Evolutionary conservation across 441 rosid genomes (phyloP), one percentile per base, ranked within the genome.

Genomic region (Gossypium schwendimanii): DNA sequence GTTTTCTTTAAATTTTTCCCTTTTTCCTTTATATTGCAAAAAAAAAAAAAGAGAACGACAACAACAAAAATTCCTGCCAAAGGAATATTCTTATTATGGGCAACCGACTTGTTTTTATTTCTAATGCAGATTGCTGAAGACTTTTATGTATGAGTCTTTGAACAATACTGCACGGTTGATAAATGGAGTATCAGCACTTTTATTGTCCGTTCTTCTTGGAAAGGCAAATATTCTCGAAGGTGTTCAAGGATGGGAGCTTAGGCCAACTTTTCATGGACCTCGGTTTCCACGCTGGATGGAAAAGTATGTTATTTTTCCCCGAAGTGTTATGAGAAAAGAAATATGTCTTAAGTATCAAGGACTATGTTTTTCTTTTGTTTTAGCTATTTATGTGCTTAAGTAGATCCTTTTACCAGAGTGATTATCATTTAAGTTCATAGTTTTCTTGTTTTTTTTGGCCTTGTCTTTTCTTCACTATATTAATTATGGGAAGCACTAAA

Each of bases 241-340:
- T 44, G 79, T 94, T 75, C 89, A 90, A 50, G 98, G 98, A n/a
- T 92, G 98, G 99, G 99, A 92, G 85, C 94, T 94, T 53, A 80
- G 94, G 86, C 99, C 99, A 55, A 82, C 92, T 21, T 82, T 94
- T 39, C 90, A 92, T 59, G 99, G 92, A 49, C 98, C 99, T 69
- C 88, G 94, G 28, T 84, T 94, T 45, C 99, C 99, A 3, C 84
- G 87, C 1, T 94, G 97, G 98, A 94, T 94, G 98, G 95, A 88
- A 63, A 84, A 87, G 97, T 94, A 81, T 75, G 83, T 78, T 62
- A 45, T 47, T 53, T 53, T 54, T 2, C 21, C 21, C 6, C 12
- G 1, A 11, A 17, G 9, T 55, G 23, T 39, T 33, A 18, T 63
- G 52, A 18, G 47, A 63, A 26, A 12, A 41, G 23, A 63, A 17